A percentile compares a stretch with the other conserved stretches of the same genome.
These are phyloP conservation scores for Taiozyma sp. DNA, from an alignment of 1,139 yeast genomes.

Conservation along the genomic window DNA sequence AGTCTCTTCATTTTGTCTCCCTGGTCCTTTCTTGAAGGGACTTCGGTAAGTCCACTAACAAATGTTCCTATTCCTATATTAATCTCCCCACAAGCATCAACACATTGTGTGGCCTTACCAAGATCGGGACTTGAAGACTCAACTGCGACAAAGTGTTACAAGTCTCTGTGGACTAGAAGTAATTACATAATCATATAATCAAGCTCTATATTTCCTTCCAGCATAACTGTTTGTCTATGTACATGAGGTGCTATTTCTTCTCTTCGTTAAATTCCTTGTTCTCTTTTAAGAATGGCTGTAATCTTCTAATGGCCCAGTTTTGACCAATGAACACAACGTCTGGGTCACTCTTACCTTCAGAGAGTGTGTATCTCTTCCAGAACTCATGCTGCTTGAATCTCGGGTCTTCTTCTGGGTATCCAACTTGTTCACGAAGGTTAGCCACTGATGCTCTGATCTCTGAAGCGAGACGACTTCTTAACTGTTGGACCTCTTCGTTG, in stretches of 20 bases:
- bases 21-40: not conserved
- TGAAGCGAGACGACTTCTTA: slow-evolving; percentile 70
- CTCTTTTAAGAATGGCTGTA: slow-evolving; percentile 49
- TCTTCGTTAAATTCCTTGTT: slow-evolving; percentile 20
- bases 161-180: not conserved
- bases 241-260: not conserved
- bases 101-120: not conserved
- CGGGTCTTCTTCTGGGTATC: slow-evolving; percentile 53
- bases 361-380: slow-evolving; percentile 62
- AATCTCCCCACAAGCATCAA: not conserved
- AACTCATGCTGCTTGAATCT: slow-evolving; percentile 63
- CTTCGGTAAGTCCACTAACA: not conserved
- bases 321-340: slow-evolving; percentile 66
- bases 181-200: not conserved
- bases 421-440: slow-evolving; percentile 48
- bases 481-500: slow-evolving; percentile 57
- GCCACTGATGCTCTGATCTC: slow-evolving; percentile 63
- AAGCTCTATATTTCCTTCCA: not conserved
- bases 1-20: not conserved
- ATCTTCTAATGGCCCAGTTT: slow-evolving; percentile 75
- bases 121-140: not conserved
- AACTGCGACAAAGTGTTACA: not conserved
- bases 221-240: not conserved
- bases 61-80: not conserved
- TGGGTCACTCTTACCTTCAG: slow-evolving; percentile 66